Evolutionary conservation across 768 basidiomycete genomes (phyloP).

Genomic region (Trichaptum fuscoviolaceum): DNA sequence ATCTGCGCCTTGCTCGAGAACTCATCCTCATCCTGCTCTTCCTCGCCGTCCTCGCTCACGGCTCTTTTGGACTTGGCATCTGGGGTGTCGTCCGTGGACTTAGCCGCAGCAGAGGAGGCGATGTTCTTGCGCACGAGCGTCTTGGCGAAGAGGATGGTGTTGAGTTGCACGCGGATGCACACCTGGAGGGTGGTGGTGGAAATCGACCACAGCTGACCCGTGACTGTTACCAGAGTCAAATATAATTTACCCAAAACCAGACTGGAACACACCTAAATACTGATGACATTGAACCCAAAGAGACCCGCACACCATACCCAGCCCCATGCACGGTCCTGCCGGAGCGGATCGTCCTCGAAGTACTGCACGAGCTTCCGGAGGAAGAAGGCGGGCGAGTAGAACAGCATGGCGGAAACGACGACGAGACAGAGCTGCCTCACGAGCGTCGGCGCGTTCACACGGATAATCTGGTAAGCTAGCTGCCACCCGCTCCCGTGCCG

Average conservation of each 20-base stretch:
- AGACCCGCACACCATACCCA: constrained; percentile 61
- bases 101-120: constrained; percentile 50
- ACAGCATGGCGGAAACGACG: constrained; percentile 51
- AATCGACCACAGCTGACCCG: constrained; percentile 67
- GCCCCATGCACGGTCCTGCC: constrained; percentile 61
- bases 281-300: constrained; percentile 39
- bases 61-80: constrained; percentile 20
- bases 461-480: constrained; percentile 55
- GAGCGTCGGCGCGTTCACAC: constrained; percentile 46
- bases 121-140: constrained; percentile 82
- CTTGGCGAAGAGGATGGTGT: constrained; percentile 81
- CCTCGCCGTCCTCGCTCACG: constrained; percentile 31
- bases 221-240: constrained; percentile 33
- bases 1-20: constrained; percentile 65
- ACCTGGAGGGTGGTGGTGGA: constrained; percentile 67
- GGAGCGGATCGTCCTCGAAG: constrained; percentile 55
- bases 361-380: constrained; percentile 55
- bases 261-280: constrained; percentile 34
- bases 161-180: constrained; percentile 68
- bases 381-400: constrained; percentile 61
- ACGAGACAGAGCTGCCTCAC: constrained; percentile 44
- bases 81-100: constrained; percentile 15
- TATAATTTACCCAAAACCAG: constrained; percentile 9
- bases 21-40: constrained; percentile 49
- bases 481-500: constrained; percentile 58